Conservation (phyloP, 805 yeast species). For the Tetrapisispora phaffii region DNA sequence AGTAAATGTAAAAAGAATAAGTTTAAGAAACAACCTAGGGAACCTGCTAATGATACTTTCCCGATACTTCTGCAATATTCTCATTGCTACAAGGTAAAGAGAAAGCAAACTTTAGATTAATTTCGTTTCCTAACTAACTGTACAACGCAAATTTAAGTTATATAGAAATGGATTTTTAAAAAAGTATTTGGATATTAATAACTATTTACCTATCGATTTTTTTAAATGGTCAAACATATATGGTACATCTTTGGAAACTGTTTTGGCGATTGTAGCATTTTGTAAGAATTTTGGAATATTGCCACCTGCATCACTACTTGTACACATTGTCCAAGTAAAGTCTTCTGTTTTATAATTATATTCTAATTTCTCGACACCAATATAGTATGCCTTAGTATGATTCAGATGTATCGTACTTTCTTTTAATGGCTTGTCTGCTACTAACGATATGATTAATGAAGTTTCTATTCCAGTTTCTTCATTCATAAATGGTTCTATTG, state of each 20-base stretch:
- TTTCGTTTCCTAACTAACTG: too few relatives aligned
- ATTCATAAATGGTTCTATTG: constrained; percentile 17
- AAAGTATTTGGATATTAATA: not conserved
- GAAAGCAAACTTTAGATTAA: too few relatives aligned
- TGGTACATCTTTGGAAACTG: constrained; percentile 34
- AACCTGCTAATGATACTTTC: too few relatives aligned
- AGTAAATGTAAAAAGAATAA: too few relatives aligned
- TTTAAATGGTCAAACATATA: constrained; percentile 18
- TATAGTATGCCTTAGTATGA: constrained; percentile 29
- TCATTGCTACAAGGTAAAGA: too few relatives aligned
- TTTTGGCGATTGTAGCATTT: constrained; percentile 32
- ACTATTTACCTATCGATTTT: not conserved
- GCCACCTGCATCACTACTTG: constrained; percentile 34
- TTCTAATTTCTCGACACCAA: constrained; percentile 29
- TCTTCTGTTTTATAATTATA: constrained; percentile 12
- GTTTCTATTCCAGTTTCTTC: constrained; percentile 15
- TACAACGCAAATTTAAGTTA: too few relatives aligned
- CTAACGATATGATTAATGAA: constrained; percentile 29
- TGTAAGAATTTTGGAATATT: constrained; percentile 34
- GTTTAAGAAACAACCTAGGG: too few relatives aligned
- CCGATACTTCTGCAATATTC: too few relatives aligned
- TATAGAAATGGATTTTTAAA: not conserved
- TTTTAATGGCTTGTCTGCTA: constrained; percentile 19
- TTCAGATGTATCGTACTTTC: constrained; percentile 11
- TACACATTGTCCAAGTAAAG: constrained; percentile 32